These are phyloP conservation scores for Coemansia asiatica DNA, from an alignment of 192 early-diverging fungal genomes.

Conservation along the genomic window DNA sequence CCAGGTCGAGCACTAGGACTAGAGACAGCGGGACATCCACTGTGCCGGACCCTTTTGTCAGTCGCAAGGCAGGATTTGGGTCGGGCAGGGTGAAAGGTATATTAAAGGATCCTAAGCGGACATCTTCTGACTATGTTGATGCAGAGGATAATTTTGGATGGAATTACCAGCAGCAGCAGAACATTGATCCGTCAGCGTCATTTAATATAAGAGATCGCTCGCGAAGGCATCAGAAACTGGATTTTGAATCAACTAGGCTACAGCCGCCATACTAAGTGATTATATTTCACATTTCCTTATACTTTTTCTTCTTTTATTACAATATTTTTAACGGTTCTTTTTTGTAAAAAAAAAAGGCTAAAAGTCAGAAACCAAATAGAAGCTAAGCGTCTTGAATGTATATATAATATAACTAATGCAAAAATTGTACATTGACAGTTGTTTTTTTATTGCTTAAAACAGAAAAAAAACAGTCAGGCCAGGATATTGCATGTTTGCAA, in stretches of 20 bases:
- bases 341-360: no score
- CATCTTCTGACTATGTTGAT: background rate
- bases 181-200: background rate
- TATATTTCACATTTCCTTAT: background rate
- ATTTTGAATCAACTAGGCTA: background rate
- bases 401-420: no score
- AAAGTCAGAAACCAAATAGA: no score
- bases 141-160: background rate
- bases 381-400: no score
- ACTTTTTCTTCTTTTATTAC: background rate
- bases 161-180: constrained; percentile 1
- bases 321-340: no score
- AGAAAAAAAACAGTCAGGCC: constrained; percentile 10
- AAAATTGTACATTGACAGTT: no score
- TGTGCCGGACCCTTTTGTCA: background rate
- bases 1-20: constrained; percentile 3
- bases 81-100: background rate
- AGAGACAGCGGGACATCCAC: constrained; percentile 8
- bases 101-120: background rate
- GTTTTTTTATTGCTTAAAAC: no score
- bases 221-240: background rate
- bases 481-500: constrained; percentile 50
- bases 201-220: constrained; percentile 9
- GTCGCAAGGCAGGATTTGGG: background rate
- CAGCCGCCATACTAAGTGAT: background rate